Base-by-base conservation (phyloP, 2,329 filamentous ascomycete genomes). In the Claviceps cyperi region DNA sequence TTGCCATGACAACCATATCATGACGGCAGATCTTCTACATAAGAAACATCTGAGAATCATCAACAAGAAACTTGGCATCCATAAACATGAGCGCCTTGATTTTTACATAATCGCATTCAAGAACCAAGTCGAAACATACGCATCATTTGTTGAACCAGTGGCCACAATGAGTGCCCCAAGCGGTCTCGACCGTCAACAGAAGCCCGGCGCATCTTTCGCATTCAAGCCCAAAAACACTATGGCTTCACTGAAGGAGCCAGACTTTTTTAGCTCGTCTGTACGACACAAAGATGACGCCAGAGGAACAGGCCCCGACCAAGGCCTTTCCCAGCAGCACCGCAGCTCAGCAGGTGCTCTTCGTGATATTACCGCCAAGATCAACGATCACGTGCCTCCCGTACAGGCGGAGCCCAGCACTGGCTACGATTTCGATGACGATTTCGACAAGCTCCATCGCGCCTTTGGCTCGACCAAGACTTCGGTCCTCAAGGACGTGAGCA, bases 341-440 rank as follows among this genome's bases (percentile, higher is more conserved):
- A 8, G 11, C 22, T 21, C 28, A 14, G 37, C 15, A 32, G 28
- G 9, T 24, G 53, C 52, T 32, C 55, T 60, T 35, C 46, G 48
- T 52, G 51, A 55, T 32, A 49, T 59, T 17, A 49, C 48, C 55
- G 57, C 48, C 56, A 75, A 75, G 73, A 74, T 68, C 56, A 71
- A 67, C 59, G 74, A 68, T 65, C 71, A 61, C 56, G 72, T 58
- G 59, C 73, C 60, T 52, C 70, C 65, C 17, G 49, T 43, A 14
- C 46, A 22, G 38, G 22, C 36, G 15, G 19, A 21, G 19, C 14
- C 38, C 40, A 19, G 13, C 21, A 13, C 61, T 62, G 64, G 63
- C 36, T 51, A 51, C 52, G 62, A 64, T 15, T 51, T 53, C 51
- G 62, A 64, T 49, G 56, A 55, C 36, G 64, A 67, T 48, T 62